Evolutionary conservation across 371 early-diverging fungal genomes (phyloP).

Genomic region (Smittium culicis): DNA sequence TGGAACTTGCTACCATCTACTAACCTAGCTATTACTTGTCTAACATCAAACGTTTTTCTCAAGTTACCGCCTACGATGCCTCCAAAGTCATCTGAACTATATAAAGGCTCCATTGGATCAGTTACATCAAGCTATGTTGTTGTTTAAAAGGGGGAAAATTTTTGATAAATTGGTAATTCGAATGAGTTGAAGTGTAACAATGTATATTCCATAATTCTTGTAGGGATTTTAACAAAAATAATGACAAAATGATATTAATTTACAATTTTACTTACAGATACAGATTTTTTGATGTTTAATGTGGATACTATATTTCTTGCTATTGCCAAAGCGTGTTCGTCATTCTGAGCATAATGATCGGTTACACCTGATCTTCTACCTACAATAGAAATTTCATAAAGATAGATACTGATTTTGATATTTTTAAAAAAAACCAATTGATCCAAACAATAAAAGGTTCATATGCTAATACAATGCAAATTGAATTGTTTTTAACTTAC

Average conservation of each 20-base stretch:
- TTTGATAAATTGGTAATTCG: neutral
- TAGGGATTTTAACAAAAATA: neutral
- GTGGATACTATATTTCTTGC: slow-evolving; percentile 74
- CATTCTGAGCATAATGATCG: slow-evolving; percentile 84
- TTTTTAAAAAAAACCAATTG: neutral
- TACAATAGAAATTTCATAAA: neutral
- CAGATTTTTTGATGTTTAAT: slow-evolving; percentile 59
- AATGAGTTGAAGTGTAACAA: neutral
- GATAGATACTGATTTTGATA: neutral
- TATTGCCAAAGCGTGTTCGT: slow-evolving; percentile 80
- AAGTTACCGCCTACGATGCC: slow-evolving; percentile 94
- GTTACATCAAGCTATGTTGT: slow-evolving; percentile 31
- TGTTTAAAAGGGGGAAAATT: neutral
- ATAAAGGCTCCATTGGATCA: slow-evolving; percentile 66
- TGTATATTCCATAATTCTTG: no score
- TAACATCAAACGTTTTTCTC: slow-evolving; percentile 78
- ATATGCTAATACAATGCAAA: neutral
- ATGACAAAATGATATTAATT: neutral
- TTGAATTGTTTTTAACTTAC: slow-evolving; percentile 28
- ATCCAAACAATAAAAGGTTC: neutral
- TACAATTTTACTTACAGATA: neutral
- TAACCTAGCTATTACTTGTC: slow-evolving; percentile 87
- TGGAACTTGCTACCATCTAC: slow-evolving; percentile 88
- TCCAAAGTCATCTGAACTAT: slow-evolving; percentile 69
- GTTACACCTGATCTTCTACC: slow-evolving; percentile 79